Evolutionary conservation across 306 rosid species (phyloP), one percentile per base, ranked within the genome.

Genomic region (Quercus glauca): DNA sequence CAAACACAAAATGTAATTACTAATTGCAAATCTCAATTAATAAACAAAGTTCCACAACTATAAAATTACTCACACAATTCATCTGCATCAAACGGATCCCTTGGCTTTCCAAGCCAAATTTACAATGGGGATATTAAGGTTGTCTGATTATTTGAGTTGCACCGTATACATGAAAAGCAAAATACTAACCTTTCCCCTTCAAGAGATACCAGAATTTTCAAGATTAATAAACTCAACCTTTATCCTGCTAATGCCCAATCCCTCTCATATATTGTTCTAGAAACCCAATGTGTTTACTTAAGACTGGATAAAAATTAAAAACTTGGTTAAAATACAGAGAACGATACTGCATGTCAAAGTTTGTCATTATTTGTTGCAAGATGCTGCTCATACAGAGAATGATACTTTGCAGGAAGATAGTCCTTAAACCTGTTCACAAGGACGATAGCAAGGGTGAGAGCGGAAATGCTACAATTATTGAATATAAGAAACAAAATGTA

Each of bases 361-460:
- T 58, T 5, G 73, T 73, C 49, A 11, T 21, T 57, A 71, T 81
- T 87, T 71, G 73, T 82, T 78, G 74, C 90, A 81, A 89, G 83
- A 81, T 86, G 80, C 73, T 85, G 88, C 79, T 91, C 97, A 75
- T 94, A 92, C 78, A 91, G 79, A 70, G 97, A 84, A 84, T 94
- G 97, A 82, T 90, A 88, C 83, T 92, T 94, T 75, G 88, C 90
- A 55, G 99, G 97, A 79, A 94, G 81, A 83, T 88, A 94, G 82
- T 90, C 91, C 89, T 94, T 94, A 86, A 94, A 94, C 90, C 99
- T 92, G 93, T 81, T 68, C 76, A 82, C 73, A 77, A 84, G 29
- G 70, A 64, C 65, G 23, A 73, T 51, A 76, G 53, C 41, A 70
- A 51, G 17, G 33, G 78, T 59, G 76, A 71, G 80, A 77, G 3